Evolutionary conservation across 2,329 filamentous ascomycete genomes (phyloP).

Genomic region (Hypoxylon sp.): DNA sequence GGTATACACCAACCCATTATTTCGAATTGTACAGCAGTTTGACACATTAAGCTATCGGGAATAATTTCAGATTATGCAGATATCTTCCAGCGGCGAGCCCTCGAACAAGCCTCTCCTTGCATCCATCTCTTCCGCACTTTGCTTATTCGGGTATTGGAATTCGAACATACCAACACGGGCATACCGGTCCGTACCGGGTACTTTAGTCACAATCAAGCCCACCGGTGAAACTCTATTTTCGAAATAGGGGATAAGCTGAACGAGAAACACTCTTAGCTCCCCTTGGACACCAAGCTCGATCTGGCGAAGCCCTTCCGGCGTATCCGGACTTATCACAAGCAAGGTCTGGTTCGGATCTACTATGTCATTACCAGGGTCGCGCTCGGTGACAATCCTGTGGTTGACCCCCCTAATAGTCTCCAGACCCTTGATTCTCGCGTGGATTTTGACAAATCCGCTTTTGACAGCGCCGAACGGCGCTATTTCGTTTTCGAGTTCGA

Average conservation of each 20-base stretch:
- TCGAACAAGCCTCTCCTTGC: slow-evolving; percentile 5
- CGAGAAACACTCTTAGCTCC: slow-evolving; percentile 5
- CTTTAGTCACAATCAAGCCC: slow-evolving; percentile 19
- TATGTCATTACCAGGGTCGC: background rate
- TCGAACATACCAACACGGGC: slow-evolving; percentile 31
- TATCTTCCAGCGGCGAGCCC: background rate
- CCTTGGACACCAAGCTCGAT: slow-evolving; percentile 1
- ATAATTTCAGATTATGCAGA: slow-evolving; percentile 10
- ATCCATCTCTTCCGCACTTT: background rate
- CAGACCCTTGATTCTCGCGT: slow-evolving; percentile 3
- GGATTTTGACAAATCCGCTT: slow-evolving; percentile 17
- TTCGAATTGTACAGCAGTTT: too few species aligned
- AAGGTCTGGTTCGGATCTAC: background rate
- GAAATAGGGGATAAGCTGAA: slow-evolving; percentile 18
- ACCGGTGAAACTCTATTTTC: slow-evolving; percentile 14
- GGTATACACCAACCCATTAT: too few species aligned
- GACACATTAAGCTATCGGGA: too few species aligned
- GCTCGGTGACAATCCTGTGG: slow-evolving; percentile 3
- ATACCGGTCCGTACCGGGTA: slow-evolving; percentile 1
- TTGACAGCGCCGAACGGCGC: slow-evolving; percentile 27
- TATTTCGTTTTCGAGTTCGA: slow-evolving; percentile 15
- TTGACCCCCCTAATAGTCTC: slow-evolving; percentile 9
- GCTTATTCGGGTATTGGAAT: slow-evolving; percentile 8
- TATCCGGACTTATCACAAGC: slow-evolving; percentile 14
- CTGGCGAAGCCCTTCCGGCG: background rate